Evolutionary conservation across 2,329 filamentous ascomycete genomes (phyloP).

Genomic region (Neopestalotiopsis clavispora): DNA sequence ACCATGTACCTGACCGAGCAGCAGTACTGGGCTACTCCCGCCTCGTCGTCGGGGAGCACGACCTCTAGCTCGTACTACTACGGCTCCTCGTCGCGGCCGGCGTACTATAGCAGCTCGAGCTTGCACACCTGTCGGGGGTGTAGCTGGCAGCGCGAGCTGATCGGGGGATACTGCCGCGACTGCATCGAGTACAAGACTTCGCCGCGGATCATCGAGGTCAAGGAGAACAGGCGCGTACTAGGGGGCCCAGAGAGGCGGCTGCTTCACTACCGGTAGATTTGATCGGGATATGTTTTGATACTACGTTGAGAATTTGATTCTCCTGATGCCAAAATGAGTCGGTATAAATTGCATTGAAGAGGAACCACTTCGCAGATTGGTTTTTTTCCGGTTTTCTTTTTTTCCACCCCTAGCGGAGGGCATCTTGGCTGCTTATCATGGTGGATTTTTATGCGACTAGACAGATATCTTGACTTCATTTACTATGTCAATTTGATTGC

Average conservation of each 20-base stretch:
- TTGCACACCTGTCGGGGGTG: slow-evolving; percentile 3
- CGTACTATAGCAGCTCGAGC: not conserved
- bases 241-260: slow-evolving; percentile 1
- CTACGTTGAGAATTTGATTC: not conserved
- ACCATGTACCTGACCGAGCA: slow-evolving; percentile 22
- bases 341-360: not conserved
- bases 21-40: not conserved
- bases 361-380: too few species aligned
- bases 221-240: not conserved
- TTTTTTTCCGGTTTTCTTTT: too few species aligned
- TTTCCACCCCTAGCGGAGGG: too few species aligned
- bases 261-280: slow-evolving; percentile 2
- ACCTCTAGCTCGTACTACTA: not conserved
- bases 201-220: not conserved
- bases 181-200: slow-evolving; percentile 8
- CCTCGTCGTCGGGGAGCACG: not conserved
- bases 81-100: not conserved
- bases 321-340: not conserved
- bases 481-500: too few species aligned
- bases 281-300: not conserved
- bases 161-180: slow-evolving; percentile 10
- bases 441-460: too few species aligned
- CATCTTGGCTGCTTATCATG: too few species aligned
- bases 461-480: too few species aligned
- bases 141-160: not conserved